Evolutionary conservation across 495 filamentous ascomycete species (phyloP), one percentile per base, ranked within the genome.

Genomic region (Trichocladium antarcticum): DNA sequence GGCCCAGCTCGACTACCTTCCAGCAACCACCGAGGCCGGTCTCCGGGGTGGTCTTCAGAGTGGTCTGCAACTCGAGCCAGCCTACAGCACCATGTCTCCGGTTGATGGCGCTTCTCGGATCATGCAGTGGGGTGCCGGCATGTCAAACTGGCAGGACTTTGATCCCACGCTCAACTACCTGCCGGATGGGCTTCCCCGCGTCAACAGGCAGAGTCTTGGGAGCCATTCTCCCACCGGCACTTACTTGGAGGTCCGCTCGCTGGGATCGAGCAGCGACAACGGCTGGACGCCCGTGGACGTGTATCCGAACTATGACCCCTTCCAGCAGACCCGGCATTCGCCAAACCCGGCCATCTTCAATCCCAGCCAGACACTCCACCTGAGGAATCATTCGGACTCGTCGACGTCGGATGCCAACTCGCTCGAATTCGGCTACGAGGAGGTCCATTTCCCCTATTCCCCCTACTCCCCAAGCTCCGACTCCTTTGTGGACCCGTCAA

Each of bases 201-300:
- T 69, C 19, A 74, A 75, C n/a, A n/a, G n/a, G n/a, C n/a, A n/a
- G 53, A 77, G 72, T 42, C 51, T 84, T n/a, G 81, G 80, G 39
- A 84, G 83, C 64, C 80, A 82, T 60, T 93, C 88, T 41, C 88
- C 89, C 7, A 87, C 83, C 0, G 83, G 85, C 50, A 88, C 82
- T 32, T 86, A 82, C 62, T 66, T 93, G 7, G 88, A 94, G 66
- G 84, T 90, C 34, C 69, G 87, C 21, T 95, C 89, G 12, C 68
- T 92, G 28, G 74, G 77, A 19, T 78, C 76, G 53, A 86, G 85
- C 10, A 89, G 85, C 63, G 88, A 93, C 53, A 84, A 86, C 61
- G 86, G 85, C 34, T 95, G 88, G 89, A 77, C 74, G 38, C 74
- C 77, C 19, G 78, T 92, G 15, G 84, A 90, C 51, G 60, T 71